Base-by-base conservation (phyloP, 345 rosid species). In the Capsella bursapastoris region DNA sequence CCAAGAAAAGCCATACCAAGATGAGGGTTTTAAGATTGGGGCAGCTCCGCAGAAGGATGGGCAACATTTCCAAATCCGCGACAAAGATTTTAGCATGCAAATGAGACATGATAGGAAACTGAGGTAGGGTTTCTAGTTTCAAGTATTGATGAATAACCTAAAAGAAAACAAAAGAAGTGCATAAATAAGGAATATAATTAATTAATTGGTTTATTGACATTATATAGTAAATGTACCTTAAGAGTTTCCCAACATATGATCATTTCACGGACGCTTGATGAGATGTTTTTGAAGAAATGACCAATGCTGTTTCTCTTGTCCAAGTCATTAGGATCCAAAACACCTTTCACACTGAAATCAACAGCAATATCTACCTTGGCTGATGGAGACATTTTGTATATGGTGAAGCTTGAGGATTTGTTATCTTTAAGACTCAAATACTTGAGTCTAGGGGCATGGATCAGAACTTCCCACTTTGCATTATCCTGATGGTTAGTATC, bases 181-280 rank as follows among this genome's bases (percentile, higher is more conserved):
- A 44, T 44, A 44, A 49, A 14, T 44, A 44, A 49, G 28, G 11
- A 18, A 49, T 49, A 11, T 1, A 29, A 5, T 29, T 9, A 4
- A 29, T 13, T 3, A 7, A 18, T 27, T 3, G 4, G 16, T 64
- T 45, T 9, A 29, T 34, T 65, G 29, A 49, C 43, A 37, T 15
- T 48, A 48, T 38, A 38, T 38, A 32, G 5, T 22, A 12, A 15
- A 34, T 68, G 18, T 68, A 53, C 62, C 61, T 68, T 28, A 14
- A 68, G 62, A 37, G 72, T 68, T 9, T 27, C 15, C 38, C 16
- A 28, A 28, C 38, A 52, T 9, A 68, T 53, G 51, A 61, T 68
- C 72, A 68, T 68, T 5, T 40, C 28, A 38, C 27, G 15, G 9
- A 57, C 44, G 11, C 4, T 40, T 4, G 64, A 68, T 4, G 64